These are phyloP conservation scores for Ottelia alismoides DNA, from an alignment of 106 monocot species.

Conservation along the genomic window DNA sequence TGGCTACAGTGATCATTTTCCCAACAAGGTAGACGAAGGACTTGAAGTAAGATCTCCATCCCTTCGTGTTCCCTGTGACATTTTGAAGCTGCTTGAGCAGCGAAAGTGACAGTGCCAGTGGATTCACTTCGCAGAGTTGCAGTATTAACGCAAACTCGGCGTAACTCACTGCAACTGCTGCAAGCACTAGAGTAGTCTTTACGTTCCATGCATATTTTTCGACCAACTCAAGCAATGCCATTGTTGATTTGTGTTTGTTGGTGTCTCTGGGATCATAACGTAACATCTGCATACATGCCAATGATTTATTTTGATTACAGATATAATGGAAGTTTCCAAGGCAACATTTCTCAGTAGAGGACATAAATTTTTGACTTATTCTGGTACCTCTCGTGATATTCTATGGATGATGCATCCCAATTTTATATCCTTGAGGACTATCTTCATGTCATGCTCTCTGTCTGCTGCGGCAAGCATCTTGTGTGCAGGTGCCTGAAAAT, in stretches of 20 bases:
- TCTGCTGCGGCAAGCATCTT: too few relatives aligned
- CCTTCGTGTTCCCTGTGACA: not conserved
- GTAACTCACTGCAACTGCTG: constrained; percentile 13
- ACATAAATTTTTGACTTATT: too few relatives aligned
- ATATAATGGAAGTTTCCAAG: too few relatives aligned
- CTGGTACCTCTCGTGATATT: not conserved
- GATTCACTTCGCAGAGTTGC: constrained; percentile 6
- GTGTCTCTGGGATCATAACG: not conserved
- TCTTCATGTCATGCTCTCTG: too few relatives aligned
- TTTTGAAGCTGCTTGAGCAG: constrained; percentile 7
- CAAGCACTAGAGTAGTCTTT: constrained; percentile 19
- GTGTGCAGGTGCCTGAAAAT: too few relatives aligned
- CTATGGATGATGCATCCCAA: not conserved
- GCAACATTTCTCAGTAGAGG: too few relatives aligned
- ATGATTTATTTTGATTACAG: too few relatives aligned
- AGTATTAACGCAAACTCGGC: constrained; percentile 20
- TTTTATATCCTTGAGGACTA: too few relatives aligned
- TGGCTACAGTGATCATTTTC: constrained; percentile 22
- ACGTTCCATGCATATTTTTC: constrained; percentile 12
- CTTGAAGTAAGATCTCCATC: constrained; percentile 1
- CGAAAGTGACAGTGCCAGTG: constrained; percentile 23
- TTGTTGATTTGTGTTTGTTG: constrained; percentile 5
- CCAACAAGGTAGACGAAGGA: constrained; percentile 7
- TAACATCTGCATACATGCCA: too few relatives aligned
- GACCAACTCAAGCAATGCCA: constrained; percentile 7